Evolutionary conservation across 2,329 filamentous ascomycete species (phyloP).

Genomic region (Stachybotrys echinatus): DNA sequence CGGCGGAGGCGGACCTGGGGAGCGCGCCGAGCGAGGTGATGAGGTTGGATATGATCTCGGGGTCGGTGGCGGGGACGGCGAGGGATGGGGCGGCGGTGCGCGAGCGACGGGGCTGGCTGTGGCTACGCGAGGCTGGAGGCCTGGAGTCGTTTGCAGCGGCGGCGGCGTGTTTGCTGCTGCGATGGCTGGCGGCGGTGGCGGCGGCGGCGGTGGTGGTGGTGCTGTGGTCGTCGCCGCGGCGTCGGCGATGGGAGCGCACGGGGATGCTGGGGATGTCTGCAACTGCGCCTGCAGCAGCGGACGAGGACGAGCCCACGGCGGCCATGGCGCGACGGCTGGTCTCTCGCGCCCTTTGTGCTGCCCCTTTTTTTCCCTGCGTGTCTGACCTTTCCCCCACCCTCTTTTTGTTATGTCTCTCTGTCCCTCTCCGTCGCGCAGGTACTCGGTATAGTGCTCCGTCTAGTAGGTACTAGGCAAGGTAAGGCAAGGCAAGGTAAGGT

Average conservation of each 20-base stretch:
- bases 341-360: background rate
- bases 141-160: background rate
- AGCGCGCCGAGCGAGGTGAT: conserved; percentile 68
- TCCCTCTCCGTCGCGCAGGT: no score
- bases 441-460: no score
- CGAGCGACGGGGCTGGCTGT: background rate
- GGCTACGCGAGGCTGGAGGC: conserved; percentile 2
- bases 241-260: conserved; percentile 14
- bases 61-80: conserved; percentile 44
- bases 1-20: conserved; percentile 60
- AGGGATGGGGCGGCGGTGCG: background rate
- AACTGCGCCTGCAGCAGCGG: conserved; percentile 18
- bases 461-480: no score
- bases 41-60: conserved; percentile 64
- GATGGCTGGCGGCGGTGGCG: conserved; percentile 7
- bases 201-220: conserved; percentile 3
- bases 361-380: background rate
- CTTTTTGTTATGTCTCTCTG: background rate
- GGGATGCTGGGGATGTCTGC: conserved; percentile 25
- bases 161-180: background rate
- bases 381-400: background rate
- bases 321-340: conserved; percentile 17
- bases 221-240: conserved; percentile 7
- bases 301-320: conserved; percentile 5
- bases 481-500: no score